Evolutionary conservation across 2,329 filamentous ascomycete species (phyloP).

Genomic region (Talaromyces sp.): DNA sequence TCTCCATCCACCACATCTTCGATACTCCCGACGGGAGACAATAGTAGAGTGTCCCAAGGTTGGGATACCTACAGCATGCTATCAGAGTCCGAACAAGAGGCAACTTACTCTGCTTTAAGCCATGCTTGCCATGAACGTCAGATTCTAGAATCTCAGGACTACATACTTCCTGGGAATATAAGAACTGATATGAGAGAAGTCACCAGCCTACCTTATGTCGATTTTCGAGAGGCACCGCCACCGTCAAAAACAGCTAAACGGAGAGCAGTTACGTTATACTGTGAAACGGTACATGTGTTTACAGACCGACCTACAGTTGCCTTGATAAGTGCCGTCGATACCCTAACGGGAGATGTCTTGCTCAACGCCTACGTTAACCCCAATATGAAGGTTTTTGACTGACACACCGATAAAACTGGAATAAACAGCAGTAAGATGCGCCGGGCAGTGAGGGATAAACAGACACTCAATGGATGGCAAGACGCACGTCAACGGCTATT

Average conservation of each 20-base stretch:
- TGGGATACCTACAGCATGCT: neutral
- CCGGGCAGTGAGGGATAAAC: constrained; percentile 22
- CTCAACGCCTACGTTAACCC: constrained; percentile 41
- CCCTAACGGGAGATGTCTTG: constrained; percentile 42
- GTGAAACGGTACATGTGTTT: constrained; percentile 42
- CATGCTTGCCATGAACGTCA: neutral
- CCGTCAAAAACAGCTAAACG: neutral
- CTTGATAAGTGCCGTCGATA: constrained; percentile 39
- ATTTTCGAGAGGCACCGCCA: neutral
- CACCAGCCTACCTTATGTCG: neutral
- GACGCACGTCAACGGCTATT: constrained; percentile 40
- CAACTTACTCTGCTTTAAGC: neutral
- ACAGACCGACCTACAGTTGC: constrained; percentile 26
- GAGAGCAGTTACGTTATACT: constrained; percentile 40
- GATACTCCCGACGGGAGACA: too few relatives aligned
- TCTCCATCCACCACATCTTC: too few relatives aligned
- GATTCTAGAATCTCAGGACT: constrained; percentile 1
- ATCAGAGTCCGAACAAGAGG: neutral
- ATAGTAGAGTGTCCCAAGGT: neutral
- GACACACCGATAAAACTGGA: constrained; percentile 37
- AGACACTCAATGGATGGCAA: constrained; percentile 36
- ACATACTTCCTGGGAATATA: neutral
- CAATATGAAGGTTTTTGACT: constrained; percentile 25
- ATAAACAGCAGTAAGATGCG: constrained; percentile 27
- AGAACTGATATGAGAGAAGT: neutral